Base-by-base conservation (phyloP, 2,329 filamentous ascomycete genomes). In the Triangularia verruculosa region DNA sequence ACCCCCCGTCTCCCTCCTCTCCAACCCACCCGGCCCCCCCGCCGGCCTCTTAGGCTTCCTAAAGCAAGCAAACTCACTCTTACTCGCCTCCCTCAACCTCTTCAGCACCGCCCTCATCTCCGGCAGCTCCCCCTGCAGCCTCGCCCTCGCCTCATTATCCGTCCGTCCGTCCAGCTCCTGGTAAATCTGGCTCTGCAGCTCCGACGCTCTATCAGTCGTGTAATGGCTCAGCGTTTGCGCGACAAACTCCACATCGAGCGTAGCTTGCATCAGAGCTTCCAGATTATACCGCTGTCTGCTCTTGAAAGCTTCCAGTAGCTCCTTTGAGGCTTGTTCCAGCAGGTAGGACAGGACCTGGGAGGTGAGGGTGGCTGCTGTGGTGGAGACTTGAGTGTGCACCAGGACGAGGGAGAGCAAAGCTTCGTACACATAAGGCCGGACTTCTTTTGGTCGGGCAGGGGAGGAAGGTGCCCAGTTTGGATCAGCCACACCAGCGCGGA, bases 181-280 rank as follows among this genome's bases (percentile, higher is more conserved):
- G 76, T 98, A 99, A 56, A 99, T 94, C 74, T 93, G 87, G 70
- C 90, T 90, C 78, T 98, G 95, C 13, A 91, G 83, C 73, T 93
- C 87, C 7, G 87, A 88, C 2, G 93, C 92, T 58, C 87, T 84
- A 63, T 96, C 90, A 0, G 92, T 95, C 0, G 92, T 95, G 76
- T 96, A 99, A 70, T 93, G 89, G 65, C 86, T 91, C 32, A 99
- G 83, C 4, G 94, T 97, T 79, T 99, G 95, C 0, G 93, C 92
- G 63, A 98, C 89, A 73, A 99, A 98, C 77, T 99, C 95, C 1
- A 97, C 93, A 73, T 99, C 95, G 1, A 99, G 86, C 0, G 95
- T 99, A 1, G 96, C 96, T 78, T 99, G 96, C 89, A 98, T 96
- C 58, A 99, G 85, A 6, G 91, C 89, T 4, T 89, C 82, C 0